A percentile compares a stretch with the other conserved stretches of the same genome.
Evolutionary conservation across 345 rosid genomes (phyloP).

Genomic region (Bruguiera sexangula): DNA sequence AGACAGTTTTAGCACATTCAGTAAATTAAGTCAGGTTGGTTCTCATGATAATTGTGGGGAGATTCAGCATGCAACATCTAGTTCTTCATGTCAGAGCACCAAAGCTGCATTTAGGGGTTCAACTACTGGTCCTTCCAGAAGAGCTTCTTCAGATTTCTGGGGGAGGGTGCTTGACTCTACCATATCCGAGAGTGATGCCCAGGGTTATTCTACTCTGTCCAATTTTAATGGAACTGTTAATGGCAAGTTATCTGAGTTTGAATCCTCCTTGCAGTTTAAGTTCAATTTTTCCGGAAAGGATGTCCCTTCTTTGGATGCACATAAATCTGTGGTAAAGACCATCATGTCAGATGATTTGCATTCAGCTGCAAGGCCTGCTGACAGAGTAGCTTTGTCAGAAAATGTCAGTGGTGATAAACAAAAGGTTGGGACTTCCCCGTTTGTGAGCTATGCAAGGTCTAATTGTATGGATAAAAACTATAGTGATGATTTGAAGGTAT

Average conservation of each 20-base stretch:
- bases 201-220: slow-evolving; percentile 23
- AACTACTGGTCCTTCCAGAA: slow-evolving; percentile 20
- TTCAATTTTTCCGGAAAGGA: slow-evolving; percentile 32
- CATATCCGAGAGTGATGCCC: slow-evolving; percentile 20
- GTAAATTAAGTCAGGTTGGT: slow-evolving; percentile 29
- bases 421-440: slow-evolving; percentile 17
- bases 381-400: slow-evolving; percentile 24
- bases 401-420: slow-evolving; percentile 18
- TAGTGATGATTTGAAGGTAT: slow-evolving; percentile 2
- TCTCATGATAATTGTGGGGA: slow-evolving; percentile 24
- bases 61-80: slow-evolving; percentile 29
- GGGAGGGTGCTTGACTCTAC: slow-evolving; percentile 41
- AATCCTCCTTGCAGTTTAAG: slow-evolving; percentile 43
- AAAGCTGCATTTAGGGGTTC: slow-evolving; percentile 23
- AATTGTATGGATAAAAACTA: not conserved
- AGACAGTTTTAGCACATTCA: slow-evolving; percentile 31
- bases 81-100: slow-evolving; percentile 27
- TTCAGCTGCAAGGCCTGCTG: slow-evolving; percentile 22
- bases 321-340: slow-evolving; percentile 25
- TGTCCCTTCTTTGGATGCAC: slow-evolving; percentile 15
- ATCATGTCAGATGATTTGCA: slow-evolving; percentile 29
- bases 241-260: slow-evolving; percentile 25
- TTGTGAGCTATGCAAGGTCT: slow-evolving; percentile 24
- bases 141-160: slow-evolving; percentile 53
- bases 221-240: slow-evolving; percentile 25